Conservation (phyloP, 116 monocot genomes). For the Papilionanthe hybrid region DNA sequence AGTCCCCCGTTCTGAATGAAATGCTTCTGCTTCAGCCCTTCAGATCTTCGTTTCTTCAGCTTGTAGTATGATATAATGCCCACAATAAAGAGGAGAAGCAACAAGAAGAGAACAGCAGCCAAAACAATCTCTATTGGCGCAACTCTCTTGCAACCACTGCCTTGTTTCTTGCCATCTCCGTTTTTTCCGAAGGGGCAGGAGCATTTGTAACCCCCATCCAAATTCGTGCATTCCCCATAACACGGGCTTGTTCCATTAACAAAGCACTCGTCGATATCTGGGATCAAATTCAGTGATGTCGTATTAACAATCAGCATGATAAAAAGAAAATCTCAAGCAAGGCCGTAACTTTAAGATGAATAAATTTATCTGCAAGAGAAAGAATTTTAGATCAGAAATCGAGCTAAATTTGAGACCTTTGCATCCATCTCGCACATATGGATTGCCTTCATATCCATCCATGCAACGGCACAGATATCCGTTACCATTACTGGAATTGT, state of each 20-base stretch:
- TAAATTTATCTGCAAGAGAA: background rate
- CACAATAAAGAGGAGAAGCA: background rate
- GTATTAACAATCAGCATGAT: background rate
- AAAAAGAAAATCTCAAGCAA: background rate
- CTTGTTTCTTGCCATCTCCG: background rate
- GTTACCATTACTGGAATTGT: background rate
- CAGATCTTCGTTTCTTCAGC: background rate
- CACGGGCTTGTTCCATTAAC: constrained; percentile 3
- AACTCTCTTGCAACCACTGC: background rate
- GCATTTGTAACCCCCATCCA: background rate
- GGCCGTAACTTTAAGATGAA: background rate
- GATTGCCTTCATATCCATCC: constrained; percentile 23
- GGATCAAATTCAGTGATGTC: background rate
- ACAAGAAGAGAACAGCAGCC: background rate
- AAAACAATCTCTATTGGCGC: background rate
- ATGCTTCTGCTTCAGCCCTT: background rate
- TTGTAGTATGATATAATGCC: background rate
- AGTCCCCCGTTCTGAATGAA: background rate
- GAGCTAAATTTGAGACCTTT: constrained; percentile 1
- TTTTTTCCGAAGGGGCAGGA: constrained; percentile 12
- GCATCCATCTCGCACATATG: constrained; percentile 23
- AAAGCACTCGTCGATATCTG: constrained; percentile 28
- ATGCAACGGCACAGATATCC: constrained; percentile 33
- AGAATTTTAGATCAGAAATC: background rate
- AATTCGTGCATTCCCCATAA: constrained; percentile 15